Percentiles rank a stretch among this genome's conserved stretches.
Evolutionary conservation across 75 land plant species (phyloP).

Genomic region (Isoetes taiwanensis): DNA sequence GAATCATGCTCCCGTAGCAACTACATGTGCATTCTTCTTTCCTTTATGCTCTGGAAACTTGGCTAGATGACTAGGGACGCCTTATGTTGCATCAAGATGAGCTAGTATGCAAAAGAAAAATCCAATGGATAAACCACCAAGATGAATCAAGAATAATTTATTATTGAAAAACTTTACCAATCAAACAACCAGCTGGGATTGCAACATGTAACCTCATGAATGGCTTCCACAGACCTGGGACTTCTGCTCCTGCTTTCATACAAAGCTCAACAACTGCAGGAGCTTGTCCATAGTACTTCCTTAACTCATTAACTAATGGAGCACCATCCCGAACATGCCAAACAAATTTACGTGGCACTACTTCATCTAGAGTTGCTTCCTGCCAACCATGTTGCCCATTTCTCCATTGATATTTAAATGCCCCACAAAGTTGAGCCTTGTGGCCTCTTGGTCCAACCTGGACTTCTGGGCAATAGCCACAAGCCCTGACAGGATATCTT

Average conservation of each 20-base stretch:
- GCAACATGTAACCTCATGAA: conserved; percentile 46
- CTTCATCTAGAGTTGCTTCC: conserved; percentile 54
- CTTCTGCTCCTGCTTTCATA: conserved; percentile 45
- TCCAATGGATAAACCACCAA: too few species aligned
- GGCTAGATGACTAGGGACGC: too few species aligned
- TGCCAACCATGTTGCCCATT: conserved; percentile 80
- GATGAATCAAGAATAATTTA: too few species aligned
- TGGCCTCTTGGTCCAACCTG: conserved; percentile 59
- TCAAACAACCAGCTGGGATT: conserved; percentile 63
- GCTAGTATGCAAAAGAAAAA: too few species aligned
- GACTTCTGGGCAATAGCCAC: conserved; percentile 62
- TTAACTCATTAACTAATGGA: conserved; percentile 22
- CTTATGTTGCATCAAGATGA: too few species aligned
- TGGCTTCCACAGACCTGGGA: conserved; percentile 29
- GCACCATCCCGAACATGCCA: conserved; percentile 43
- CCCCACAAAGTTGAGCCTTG: conserved; percentile 41
- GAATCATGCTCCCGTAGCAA: too few species aligned
- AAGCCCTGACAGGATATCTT: conserved; percentile 57
- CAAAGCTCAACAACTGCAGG: conserved; percentile 62
- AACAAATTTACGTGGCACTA: conserved; percentile 45
- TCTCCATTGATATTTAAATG: conserved; percentile 64
- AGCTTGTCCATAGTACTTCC: conserved; percentile 47
- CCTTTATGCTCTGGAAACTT: too few species aligned
- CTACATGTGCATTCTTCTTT: too few species aligned
- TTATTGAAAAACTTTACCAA: too few species aligned